A percentile compares a stretch with the other conserved stretches of the same genome.
Evolutionary conservation across 805 yeast genomes (phyloP).

Genomic region (Tetrapisispora fleetii): DNA sequence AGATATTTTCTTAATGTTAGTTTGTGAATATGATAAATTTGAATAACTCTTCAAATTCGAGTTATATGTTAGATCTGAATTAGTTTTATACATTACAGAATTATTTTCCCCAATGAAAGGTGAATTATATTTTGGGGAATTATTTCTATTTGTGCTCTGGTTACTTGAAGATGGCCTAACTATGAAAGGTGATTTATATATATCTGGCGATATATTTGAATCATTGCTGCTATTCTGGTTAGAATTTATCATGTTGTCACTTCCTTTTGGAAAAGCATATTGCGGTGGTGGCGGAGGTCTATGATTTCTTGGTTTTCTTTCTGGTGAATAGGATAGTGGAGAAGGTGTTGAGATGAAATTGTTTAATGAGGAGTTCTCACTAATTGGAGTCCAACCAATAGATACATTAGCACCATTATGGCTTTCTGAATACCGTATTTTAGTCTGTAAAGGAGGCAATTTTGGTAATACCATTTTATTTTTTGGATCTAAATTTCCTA

Average conservation of each 20-base stretch:
- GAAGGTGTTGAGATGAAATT: neutral
- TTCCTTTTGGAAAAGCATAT: slow-evolving; percentile 9
- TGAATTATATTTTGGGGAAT: slow-evolving; percentile 1
- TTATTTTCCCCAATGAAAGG: slow-evolving; percentile 9
- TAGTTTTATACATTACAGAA: neutral
- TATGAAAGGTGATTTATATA: slow-evolving; percentile 12
- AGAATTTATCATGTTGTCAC: slow-evolving; percentile 4
- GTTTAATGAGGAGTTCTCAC: neutral
- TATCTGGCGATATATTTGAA: neutral
- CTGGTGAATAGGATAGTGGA: neutral
- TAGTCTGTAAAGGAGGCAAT: slow-evolving; percentile 24
- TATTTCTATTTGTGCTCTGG: neutral
- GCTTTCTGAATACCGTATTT: slow-evolving; percentile 9
- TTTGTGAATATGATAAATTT: neutral
- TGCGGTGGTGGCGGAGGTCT: slow-evolving; percentile 25
- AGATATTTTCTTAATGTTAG: neutral
- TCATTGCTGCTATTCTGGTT: neutral
- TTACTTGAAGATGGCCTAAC: slow-evolving; percentile 5
- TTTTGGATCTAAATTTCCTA: neutral
- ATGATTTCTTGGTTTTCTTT: slow-evolving; percentile 4
- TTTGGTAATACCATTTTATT: slow-evolving; percentile 13
- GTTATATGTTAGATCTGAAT: neutral
- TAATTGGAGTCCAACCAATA: slow-evolving; percentile 20
- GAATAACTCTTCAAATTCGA: neutral
- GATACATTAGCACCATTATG: slow-evolving; percentile 7